These are phyloP conservation scores for Ramaria sp. DNA, from an alignment of 768 basidiomycete genomes.

Conservation along the genomic window DNA sequence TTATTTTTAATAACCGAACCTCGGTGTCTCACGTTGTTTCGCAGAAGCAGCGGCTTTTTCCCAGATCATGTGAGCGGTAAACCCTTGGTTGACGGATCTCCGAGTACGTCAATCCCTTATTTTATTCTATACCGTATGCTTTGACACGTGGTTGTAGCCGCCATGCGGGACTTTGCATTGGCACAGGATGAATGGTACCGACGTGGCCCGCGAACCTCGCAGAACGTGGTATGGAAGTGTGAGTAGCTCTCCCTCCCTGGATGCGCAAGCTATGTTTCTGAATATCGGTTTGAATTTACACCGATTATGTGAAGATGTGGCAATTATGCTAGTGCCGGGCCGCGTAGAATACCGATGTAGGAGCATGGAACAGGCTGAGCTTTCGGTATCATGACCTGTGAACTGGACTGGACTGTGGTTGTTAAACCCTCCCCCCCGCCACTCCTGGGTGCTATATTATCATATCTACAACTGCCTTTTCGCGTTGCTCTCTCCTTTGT, in stretches of 20 bases:
- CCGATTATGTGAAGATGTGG: conserved; percentile 77
- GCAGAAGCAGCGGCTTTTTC: conserved; percentile 86
- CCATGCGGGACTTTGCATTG: conserved; percentile 57
- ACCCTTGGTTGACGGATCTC: conserved; percentile 70
- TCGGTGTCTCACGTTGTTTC: neutral
- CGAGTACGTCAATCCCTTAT: conserved; percentile 20
- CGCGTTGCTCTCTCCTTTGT: no score
- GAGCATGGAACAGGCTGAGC: no score
- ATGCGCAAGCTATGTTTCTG: neutral
- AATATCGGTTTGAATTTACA: conserved; percentile 18
- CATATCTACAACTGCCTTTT: no score
- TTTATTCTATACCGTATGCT: no score
- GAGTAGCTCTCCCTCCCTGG: conserved; percentile 19
- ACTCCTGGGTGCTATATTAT: no score
- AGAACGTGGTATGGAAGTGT: conserved; percentile 63
- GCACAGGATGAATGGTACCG: conserved; percentile 52
- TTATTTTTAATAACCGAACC: neutral
- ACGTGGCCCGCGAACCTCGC: conserved; percentile 61
- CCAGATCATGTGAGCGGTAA: conserved; percentile 66
- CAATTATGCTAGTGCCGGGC: conserved; percentile 34
- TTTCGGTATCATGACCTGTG: no score
- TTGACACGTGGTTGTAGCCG: no score
- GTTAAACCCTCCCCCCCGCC: no score
- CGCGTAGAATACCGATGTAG: neutral
- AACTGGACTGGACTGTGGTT: no score